Conservation (phyloP, 495 filamentous ascomycete species). For the Penicillium waksmanii region DNA sequence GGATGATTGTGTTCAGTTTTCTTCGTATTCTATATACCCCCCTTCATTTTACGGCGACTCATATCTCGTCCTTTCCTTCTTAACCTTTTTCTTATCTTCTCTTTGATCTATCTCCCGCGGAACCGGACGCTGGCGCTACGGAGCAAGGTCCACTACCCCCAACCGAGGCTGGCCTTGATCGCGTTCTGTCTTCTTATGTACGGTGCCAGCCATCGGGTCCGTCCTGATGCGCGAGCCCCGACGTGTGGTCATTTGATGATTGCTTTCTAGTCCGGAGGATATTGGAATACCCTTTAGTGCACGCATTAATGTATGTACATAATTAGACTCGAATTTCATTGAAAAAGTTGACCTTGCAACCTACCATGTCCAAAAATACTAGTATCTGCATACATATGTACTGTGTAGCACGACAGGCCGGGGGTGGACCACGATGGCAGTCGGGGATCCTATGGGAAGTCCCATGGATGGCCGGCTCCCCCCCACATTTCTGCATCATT, state of each 20-base stretch:
- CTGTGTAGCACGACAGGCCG: too few species aligned
- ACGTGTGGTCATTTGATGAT: slow-evolving; percentile 11
- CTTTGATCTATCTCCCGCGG: slow-evolving; percentile 18
- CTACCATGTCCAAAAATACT: too few species aligned
- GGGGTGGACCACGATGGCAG: background rate
- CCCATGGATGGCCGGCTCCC: slow-evolving; percentile 9
- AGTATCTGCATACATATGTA: too few species aligned
- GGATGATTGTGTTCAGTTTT: slow-evolving; percentile 26
- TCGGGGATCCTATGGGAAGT: too few species aligned
- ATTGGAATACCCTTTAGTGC: slow-evolving; percentile 29
- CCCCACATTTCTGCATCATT: slow-evolving; percentile 24
- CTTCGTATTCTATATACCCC: slow-evolving; percentile 43
- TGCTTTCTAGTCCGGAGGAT: slow-evolving; percentile 21
- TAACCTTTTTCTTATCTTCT: slow-evolving; percentile 21
- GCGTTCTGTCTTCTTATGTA: slow-evolving; percentile 31
- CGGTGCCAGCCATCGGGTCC: slow-evolving; percentile 14
- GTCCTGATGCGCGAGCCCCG: slow-evolving; percentile 16
- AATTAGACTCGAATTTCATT: slow-evolving; percentile 34
- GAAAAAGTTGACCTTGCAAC: slow-evolving; percentile 21
- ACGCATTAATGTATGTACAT: slow-evolving; percentile 39
- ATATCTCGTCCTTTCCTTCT: slow-evolving; percentile 29
- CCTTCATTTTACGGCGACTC: slow-evolving; percentile 30
- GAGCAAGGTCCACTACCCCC: slow-evolving; percentile 16
- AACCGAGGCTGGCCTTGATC: slow-evolving; percentile 22
- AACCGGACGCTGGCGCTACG: slow-evolving; percentile 34